Conservation (phyloP, 2,329 filamentous ascomycete genomes). For the Verticillium klebahnii region DNA sequence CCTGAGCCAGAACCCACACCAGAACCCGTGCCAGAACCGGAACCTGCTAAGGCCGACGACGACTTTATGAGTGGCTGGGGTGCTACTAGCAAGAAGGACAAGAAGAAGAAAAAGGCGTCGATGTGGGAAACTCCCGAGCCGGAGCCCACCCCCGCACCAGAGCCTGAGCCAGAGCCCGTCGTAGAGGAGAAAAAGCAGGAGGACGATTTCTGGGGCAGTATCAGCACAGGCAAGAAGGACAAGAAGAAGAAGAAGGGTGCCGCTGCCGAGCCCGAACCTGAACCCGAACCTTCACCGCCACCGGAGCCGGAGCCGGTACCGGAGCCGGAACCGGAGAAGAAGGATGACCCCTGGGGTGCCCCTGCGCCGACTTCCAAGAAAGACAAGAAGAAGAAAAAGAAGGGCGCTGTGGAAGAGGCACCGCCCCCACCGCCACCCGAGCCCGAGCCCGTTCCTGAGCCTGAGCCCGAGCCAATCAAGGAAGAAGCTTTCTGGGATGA, state of each 20-base stretch:
- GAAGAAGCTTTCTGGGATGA: slow-evolving; percentile 3
- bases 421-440: slow-evolving; percentile 29
- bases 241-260: slow-evolving; percentile 28
- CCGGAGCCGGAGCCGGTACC: slow-evolving; percentile 3
- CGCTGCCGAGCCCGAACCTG: slow-evolving; percentile 10
- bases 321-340: slow-evolving; percentile 7
- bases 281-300: neutral
- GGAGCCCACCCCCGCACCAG: slow-evolving; percentile 16
- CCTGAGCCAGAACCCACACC: slow-evolving; percentile 8
- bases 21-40: slow-evolving; percentile 4
- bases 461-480: slow-evolving; percentile 17
- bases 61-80: slow-evolving; percentile 24
- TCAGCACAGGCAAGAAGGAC: slow-evolving; percentile 27
- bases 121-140: slow-evolving; percentile 12
- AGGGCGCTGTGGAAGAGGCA: slow-evolving; percentile 17
- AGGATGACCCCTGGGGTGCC: slow-evolving; percentile 26
- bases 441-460: slow-evolving; percentile 37
- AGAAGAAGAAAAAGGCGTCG: slow-evolving; percentile 29
- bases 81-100: slow-evolving; percentile 40
- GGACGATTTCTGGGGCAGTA: slow-evolving; percentile 30
- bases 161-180: slow-evolving; percentile 13
- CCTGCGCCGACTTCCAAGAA: slow-evolving; percentile 26
- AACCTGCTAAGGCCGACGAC: neutral
- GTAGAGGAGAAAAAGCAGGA: slow-evolving; percentile 9
- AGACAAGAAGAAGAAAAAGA: slow-evolving; percentile 38